A percentile compares a stretch with the other conserved stretches of the same genome.
Evolutionary conservation across 2,329 filamentous ascomycete species (phyloP).

Genomic region (Rosellinia necatrix): DNA sequence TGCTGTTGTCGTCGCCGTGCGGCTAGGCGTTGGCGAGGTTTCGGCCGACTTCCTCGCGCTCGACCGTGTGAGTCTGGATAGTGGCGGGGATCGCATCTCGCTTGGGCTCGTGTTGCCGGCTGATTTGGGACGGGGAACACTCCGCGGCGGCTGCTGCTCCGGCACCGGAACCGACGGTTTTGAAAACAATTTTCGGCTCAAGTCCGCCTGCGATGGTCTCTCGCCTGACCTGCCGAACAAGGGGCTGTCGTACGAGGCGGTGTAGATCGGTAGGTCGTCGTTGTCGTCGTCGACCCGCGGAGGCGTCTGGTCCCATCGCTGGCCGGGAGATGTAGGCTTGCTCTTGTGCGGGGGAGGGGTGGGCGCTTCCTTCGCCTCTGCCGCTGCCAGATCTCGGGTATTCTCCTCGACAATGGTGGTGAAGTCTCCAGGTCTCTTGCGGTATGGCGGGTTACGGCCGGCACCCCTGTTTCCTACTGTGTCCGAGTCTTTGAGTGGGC

Average conservation of each 20-base stretch:
- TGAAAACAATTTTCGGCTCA: conserved; percentile 40
- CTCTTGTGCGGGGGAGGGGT: conserved; percentile 38
- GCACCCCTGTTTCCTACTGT: conserved; percentile 54
- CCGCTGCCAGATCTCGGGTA: conserved; percentile 47
- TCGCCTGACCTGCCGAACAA: conserved; percentile 42
- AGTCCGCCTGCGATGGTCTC: conserved; percentile 36
- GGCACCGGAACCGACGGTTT: conserved; percentile 28
- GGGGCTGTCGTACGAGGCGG: conserved; percentile 40
- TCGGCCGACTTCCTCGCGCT: conserved; percentile 24
- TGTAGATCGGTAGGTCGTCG: conserved; percentile 16
- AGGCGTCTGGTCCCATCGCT: neutral
- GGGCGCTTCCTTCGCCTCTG: conserved; percentile 32
- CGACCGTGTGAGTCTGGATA: conserved; percentile 11
- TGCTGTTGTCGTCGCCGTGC: conserved; percentile 2
- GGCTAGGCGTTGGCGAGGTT: conserved; percentile 13
- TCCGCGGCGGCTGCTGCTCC: conserved; percentile 8
- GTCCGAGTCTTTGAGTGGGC: conserved; percentile 57
- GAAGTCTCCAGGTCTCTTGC: conserved; percentile 48
- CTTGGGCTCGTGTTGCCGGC: conserved; percentile 1
- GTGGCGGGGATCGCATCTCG: conserved; percentile 3
- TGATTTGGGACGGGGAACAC: neutral
- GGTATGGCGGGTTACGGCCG: conserved; percentile 36
- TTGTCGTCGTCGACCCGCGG: neutral
- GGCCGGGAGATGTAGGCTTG: conserved; percentile 7
- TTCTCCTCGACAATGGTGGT: conserved; percentile 55